Conservation (phyloP, 306 rosid species). For the Quercus gilva region DNA sequence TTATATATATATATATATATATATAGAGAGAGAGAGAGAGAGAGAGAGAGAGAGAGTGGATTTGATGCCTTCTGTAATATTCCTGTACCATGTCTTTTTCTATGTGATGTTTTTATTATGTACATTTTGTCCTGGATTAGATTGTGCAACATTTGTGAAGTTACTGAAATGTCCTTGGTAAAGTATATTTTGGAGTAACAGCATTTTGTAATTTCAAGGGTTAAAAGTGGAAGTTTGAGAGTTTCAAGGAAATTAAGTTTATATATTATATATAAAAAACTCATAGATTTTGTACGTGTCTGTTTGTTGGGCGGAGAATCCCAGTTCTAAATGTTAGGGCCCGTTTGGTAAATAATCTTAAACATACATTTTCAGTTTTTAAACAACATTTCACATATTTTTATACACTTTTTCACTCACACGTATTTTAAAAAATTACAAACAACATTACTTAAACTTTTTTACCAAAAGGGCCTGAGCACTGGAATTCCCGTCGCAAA, state of each 20-base stretch:
- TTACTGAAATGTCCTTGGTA: too few relatives aligned
- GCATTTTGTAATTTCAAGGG: neutral
- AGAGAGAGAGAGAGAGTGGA: neutral
- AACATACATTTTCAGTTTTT: too few relatives aligned
- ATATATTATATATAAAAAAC: too few relatives aligned
- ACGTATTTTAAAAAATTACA: too few relatives aligned
- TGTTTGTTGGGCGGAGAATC: conserved; percentile 22
- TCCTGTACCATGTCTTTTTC: neutral
- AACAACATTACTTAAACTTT: too few relatives aligned
- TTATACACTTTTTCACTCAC: too few relatives aligned
- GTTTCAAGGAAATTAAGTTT: neutral
- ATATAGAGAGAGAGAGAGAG: too few relatives aligned
- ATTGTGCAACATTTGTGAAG: neutral
- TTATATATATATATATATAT: neutral
- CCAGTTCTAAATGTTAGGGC: neutral
- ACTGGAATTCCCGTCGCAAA: conserved; percentile 16
- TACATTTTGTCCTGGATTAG: neutral
- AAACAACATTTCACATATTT: too few relatives aligned
- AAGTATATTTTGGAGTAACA: neutral
- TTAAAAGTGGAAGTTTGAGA: neutral
- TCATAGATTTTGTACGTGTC: neutral
- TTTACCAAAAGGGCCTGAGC: too few relatives aligned
- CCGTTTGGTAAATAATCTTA: too few relatives aligned
- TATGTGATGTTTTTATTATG: neutral
- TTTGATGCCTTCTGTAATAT: neutral